Evolutionary conservation across 257 asterid species (phyloP).

Genomic region (Salvia hispanica): DNA sequence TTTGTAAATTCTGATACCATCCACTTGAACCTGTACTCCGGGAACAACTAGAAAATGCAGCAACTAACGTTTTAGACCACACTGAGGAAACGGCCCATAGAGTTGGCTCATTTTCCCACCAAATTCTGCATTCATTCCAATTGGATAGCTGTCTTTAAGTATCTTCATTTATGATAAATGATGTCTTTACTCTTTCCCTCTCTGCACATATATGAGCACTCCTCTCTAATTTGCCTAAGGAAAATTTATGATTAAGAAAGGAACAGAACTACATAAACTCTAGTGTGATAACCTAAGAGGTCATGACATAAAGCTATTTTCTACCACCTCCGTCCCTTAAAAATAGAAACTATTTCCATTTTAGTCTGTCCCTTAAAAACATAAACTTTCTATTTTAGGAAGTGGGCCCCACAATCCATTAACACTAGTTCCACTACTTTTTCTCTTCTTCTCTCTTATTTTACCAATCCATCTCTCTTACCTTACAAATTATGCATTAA

Average conservation of each 20-base stretch:
- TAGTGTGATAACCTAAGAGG: slow-evolving; percentile 3
- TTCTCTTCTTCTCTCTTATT: too few species aligned
- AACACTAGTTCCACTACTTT: too few species aligned
- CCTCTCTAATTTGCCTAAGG: neutral
- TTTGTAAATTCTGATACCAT: slow-evolving; percentile 73
- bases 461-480: too few species aligned
- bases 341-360: too few species aligned
- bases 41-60: slow-evolving; percentile 63
- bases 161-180: slow-evolving; percentile 15
- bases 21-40: slow-evolving; percentile 91
- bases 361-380: too few species aligned
- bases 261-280: neutral
- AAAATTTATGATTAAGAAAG: neutral
- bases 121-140: slow-evolving; percentile 4
- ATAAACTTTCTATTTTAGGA: too few species aligned
- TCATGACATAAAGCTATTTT: neutral
- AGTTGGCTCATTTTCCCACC: slow-evolving; percentile 15
- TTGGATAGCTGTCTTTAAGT: neutral
- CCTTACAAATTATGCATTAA: too few species aligned
- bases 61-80: slow-evolving; percentile 32
- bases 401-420: too few species aligned
- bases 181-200: neutral
- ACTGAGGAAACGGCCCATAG: neutral
- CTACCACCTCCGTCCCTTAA: too few species aligned
- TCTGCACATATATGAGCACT: neutral